These are phyloP conservation scores for Dimocarpus longan DNA, from an alignment of 345 rosid species.

Conservation along the genomic window DNA sequence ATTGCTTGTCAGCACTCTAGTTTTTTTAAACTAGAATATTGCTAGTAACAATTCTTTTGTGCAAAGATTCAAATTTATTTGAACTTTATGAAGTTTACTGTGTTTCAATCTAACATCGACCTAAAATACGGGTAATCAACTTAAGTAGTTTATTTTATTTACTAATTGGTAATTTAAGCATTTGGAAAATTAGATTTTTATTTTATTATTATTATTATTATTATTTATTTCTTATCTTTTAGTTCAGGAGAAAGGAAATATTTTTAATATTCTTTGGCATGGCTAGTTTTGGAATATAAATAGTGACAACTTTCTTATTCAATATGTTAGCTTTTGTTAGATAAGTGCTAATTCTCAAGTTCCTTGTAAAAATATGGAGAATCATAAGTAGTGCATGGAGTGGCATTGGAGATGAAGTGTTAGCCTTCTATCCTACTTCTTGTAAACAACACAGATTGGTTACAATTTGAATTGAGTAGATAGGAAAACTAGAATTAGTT, in stretches of 20 bases:
- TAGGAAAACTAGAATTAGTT: not conserved
- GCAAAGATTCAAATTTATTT: not conserved
- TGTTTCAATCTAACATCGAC: not conserved
- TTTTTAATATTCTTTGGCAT: constrained; percentile 4
- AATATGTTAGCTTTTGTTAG: not conserved
- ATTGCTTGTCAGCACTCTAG: constrained; percentile 7
- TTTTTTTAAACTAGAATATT: not conserved
- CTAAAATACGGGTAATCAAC: not conserved
- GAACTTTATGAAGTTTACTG: not conserved
- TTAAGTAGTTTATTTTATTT: not conserved
- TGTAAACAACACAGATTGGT: not conserved
- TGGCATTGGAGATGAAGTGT: not conserved
- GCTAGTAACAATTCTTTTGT: not conserved
- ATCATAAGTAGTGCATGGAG: not conserved
- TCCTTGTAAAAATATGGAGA: not conserved
- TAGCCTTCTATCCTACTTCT: not conserved
- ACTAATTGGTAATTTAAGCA: constrained; percentile 8
- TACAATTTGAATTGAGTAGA: not conserved
- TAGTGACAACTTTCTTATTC: not conserved
- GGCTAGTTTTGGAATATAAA: not conserved
- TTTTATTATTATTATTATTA: too few relatives aligned
- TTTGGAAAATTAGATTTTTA: not conserved
- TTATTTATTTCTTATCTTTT: not conserved
- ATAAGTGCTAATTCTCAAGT: not conserved
- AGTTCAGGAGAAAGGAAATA: not conserved